Percentiles rank a stretch among this genome's conserved stretches.
Conservation (phyloP, 2,329 filamentous ascomycete genomes). For the Bipolaris bicolor region DNA sequence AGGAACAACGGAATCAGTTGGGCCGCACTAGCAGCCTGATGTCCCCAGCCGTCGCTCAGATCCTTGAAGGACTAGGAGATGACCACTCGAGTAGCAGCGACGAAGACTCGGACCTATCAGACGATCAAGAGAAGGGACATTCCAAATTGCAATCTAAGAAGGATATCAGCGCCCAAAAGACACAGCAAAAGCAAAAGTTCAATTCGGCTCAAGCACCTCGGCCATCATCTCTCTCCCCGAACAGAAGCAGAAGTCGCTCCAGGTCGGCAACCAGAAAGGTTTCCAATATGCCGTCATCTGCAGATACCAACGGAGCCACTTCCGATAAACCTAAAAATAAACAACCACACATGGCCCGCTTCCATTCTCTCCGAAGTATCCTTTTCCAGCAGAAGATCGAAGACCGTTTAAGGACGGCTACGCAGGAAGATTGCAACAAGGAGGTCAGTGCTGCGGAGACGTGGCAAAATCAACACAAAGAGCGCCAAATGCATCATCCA, state of each 20-base stretch:
- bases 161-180: constrained; percentile 10
- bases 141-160: constrained; percentile 12
- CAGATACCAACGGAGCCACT: constrained; percentile 12
- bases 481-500: constrained; percentile 34
- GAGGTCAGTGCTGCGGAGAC: constrained; percentile 27
- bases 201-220: constrained; percentile 9
- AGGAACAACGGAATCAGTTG: constrained; percentile 25
- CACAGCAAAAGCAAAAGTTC: constrained; percentile 14
- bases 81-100: constrained; percentile 36
- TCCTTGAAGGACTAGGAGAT: constrained; percentile 36
- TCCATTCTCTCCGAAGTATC: constrained; percentile 44
- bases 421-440: constrained; percentile 26
- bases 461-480: constrained; percentile 40
- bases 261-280: constrained; percentile 20
- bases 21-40: constrained; percentile 29
- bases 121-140: constrained; percentile 10
- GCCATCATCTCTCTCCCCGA: constrained; percentile 21
- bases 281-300: constrained; percentile 10
- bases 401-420: constrained; percentile 30
- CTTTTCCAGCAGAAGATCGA: constrained; percentile 43
- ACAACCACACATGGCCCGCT: constrained; percentile 39
- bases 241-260: constrained; percentile 20
- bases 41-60: constrained; percentile 39
- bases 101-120: constrained; percentile 22
- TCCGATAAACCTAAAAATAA: constrained; percentile 24